Conservation (phyloP, 768 basidiomycete species). For the Panaeolus cyanescens region DNA sequence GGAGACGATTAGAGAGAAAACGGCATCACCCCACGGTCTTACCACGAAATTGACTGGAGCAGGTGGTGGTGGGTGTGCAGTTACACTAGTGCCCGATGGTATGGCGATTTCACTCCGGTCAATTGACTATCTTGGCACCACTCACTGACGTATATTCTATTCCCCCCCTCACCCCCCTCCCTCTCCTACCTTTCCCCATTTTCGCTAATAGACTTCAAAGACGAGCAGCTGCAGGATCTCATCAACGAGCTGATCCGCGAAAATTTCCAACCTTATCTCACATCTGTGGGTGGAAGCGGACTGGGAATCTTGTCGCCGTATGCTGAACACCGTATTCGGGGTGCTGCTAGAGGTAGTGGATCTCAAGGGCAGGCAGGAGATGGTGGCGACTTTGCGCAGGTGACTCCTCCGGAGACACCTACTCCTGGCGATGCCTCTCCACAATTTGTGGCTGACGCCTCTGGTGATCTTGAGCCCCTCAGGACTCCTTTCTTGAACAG, state of each 20-base stretch:
- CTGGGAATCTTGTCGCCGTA: slow-evolving; percentile 81
- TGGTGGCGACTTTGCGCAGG: slow-evolving; percentile 33
- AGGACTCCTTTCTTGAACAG: slow-evolving; percentile 46
- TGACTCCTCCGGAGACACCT: slow-evolving; percentile 55
- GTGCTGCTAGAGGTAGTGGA: slow-evolving; percentile 8
- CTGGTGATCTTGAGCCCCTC: slow-evolving; percentile 31
- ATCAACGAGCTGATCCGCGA: slow-evolving; percentile 57
- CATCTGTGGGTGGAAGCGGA: slow-evolving; percentile 91
- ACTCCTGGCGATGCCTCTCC: slow-evolving; percentile 26
- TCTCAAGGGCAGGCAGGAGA: slow-evolving; percentile 19
- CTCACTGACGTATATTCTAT: not conserved
- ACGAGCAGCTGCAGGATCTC: slow-evolving; percentile 57
- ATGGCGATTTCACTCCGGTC: slow-evolving; percentile 24
- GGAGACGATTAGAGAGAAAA: slow-evolving; percentile 78
- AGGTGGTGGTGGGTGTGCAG: slow-evolving; percentile 97
- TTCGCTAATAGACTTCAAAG: slow-evolving; percentile 64
- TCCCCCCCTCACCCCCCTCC: not conserved
- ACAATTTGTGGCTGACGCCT: slow-evolving; percentile 21
- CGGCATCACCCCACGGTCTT: slow-evolving; percentile 66
- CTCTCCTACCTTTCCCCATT: not conserved
- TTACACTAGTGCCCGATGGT: slow-evolving; percentile 95
- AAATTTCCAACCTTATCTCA: slow-evolving; percentile 83
- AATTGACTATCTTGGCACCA: not conserved
- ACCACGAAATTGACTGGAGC: slow-evolving; percentile 97
- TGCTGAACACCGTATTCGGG: slow-evolving; percentile 40